A percentile compares a stretch with the other conserved stretches of the same genome.
Evolutionary conservation across 192 early-diverging fungal genomes (phyloP).

Genomic region (Backusella tuberculispora): DNA sequence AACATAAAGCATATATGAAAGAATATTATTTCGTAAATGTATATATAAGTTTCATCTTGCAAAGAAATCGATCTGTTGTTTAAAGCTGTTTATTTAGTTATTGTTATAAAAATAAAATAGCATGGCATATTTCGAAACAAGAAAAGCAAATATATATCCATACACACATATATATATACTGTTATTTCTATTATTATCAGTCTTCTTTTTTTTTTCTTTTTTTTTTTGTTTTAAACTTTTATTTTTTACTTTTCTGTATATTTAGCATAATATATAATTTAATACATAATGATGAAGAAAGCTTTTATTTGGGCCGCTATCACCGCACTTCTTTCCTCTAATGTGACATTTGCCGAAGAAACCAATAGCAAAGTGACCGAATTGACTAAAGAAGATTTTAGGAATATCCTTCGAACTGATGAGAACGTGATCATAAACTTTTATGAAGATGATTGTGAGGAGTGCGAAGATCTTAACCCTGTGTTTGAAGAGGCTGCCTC

Average conservation of each 20-base stretch:
- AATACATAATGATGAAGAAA: constrained; percentile 3
- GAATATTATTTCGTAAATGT: too few relatives aligned
- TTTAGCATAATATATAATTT: not conserved
- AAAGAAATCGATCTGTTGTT: too few relatives aligned
- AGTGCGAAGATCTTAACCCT: constrained; percentile 45
- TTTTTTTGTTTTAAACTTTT: not conserved
- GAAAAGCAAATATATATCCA: too few relatives aligned
- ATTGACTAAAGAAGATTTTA: not conserved
- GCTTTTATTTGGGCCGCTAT: not conserved
- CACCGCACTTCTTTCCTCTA: not conserved
- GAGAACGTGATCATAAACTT: not conserved
- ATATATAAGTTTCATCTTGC: too few relatives aligned
- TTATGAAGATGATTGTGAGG: not conserved
- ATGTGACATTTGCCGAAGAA: not conserved
- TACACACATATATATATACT: too few relatives aligned
- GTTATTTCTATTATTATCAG: too few relatives aligned
- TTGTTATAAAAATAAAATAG: too few relatives aligned
- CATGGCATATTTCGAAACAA: too few relatives aligned
- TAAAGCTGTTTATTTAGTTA: too few relatives aligned
- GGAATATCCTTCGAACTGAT: not conserved
- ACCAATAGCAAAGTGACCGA: not conserved
- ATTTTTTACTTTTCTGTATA: not conserved
- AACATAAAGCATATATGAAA: too few relatives aligned
- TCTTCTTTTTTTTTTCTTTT: not conserved
- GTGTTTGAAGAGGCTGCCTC: constrained; percentile 92